A percentile compares a stretch with the other conserved stretches of the same genome.
Conservation (phyloP, 2,329 filamentous ascomycete genomes). For the Cordyceps militaris region DNA sequence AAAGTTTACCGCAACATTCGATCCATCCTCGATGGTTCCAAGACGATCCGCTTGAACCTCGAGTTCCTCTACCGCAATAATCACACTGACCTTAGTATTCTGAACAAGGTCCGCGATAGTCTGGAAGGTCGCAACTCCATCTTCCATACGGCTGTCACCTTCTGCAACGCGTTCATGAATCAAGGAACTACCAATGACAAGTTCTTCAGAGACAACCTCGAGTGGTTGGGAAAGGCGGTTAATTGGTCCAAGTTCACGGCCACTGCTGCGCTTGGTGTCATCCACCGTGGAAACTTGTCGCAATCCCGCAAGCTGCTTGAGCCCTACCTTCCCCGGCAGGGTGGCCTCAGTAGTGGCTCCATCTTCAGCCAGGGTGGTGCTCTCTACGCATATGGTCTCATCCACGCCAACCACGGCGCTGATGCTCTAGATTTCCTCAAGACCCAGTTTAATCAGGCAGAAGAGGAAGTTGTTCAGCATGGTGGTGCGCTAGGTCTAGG, state of each 20-base stretch:
- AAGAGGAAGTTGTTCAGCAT: conserved; percentile 93
- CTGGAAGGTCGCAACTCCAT: conserved; percentile 95
- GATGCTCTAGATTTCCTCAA: conserved; percentile 78
- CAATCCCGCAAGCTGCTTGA: conserved; percentile 91
- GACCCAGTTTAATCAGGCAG: conserved; percentile 64
- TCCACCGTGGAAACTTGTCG: conserved; percentile 89
- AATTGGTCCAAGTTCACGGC: conserved; percentile 99
- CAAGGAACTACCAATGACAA: conserved; percentile 96
- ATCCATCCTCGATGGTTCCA: conserved; percentile 74
- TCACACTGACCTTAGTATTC: conserved; percentile 80
- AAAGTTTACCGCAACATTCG: conserved; percentile 58
- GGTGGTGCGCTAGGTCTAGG: conserved; percentile 91
- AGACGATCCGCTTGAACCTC: conserved; percentile 88
- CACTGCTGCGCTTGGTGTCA: conserved; percentile 90
- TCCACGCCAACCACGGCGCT: conserved; percentile 95
- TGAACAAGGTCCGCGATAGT: conserved; percentile 95
- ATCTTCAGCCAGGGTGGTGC: conserved; percentile 95
- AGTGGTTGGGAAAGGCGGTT: conserved; percentile 96
- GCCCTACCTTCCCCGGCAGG: conserved; percentile 81
- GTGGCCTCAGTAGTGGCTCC: conserved; percentile 69
- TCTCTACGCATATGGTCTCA: conserved; percentile 88
- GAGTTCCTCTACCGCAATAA: conserved; percentile 97
- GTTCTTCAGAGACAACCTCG: conserved; percentile 95
- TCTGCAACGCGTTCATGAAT: conserved; percentile 99
- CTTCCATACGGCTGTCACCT: conserved; percentile 94